Conservation (phyloP, 371 early-diverging fungal species). For the Fennellomyces sp. region DNA sequence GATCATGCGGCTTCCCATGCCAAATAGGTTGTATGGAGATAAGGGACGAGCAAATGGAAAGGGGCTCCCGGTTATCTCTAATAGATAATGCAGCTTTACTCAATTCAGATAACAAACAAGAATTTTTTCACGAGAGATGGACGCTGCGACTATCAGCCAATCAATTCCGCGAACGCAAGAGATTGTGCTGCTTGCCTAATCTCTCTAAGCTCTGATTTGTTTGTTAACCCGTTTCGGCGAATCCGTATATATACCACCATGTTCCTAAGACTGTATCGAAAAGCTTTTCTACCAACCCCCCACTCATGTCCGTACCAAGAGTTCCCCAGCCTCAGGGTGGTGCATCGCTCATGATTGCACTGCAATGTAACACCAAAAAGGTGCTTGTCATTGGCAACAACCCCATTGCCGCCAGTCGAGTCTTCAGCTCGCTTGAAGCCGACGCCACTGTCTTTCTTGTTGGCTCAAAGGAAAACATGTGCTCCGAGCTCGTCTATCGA, state of each 20-base stretch:
- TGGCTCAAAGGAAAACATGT: slow-evolving; percentile 30
- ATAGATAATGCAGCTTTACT: too few relatives aligned
- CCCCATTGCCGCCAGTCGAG: slow-evolving; percentile 67
- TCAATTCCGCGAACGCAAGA: background rate
- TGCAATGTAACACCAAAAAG: slow-evolving; percentile 52
- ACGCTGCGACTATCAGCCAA: slow-evolving; percentile 5
- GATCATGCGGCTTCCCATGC: too few relatives aligned
- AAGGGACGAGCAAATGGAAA: too few relatives aligned
- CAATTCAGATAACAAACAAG: too few relatives aligned
- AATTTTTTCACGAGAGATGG: too few relatives aligned
- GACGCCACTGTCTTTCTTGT: slow-evolving; percentile 69
- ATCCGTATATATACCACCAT: background rate
- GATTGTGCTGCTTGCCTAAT: background rate
- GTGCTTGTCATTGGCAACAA: slow-evolving; percentile 72
- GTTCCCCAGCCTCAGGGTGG: slow-evolving; percentile 55
- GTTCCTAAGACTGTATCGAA: background rate
- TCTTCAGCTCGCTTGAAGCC: slow-evolving; percentile 70
- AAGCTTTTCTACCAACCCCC: background rate
- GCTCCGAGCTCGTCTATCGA: slow-evolving; percentile 59
- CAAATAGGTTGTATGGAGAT: too few relatives aligned
- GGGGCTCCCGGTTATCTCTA: too few relatives aligned
- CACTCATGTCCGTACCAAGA: slow-evolving; percentile 4
- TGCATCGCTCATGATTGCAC: slow-evolving; percentile 74
- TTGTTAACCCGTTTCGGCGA: slow-evolving; percentile 2
- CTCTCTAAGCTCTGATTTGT: background rate